Percentiles rank a stretch among this genome's conserved stretches.
Conservation (phyloP, 1,284 basidiomycete genomes). For the Malassezia obtusa region DNA sequence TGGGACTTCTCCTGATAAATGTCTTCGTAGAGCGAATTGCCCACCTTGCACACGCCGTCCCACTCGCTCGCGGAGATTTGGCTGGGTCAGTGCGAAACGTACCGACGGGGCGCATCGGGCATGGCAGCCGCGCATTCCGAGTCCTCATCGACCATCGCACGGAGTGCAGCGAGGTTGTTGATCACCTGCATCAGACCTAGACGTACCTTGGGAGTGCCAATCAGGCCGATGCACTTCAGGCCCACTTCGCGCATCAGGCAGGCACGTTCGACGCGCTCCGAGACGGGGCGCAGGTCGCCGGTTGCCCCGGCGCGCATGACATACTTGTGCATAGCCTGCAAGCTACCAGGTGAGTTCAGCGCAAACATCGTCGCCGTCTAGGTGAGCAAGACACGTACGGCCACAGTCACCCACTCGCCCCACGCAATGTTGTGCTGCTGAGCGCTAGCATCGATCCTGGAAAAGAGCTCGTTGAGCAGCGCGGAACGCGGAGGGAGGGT, state of each 20-base stretch:
- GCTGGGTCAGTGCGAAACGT: constrained; percentile 16
- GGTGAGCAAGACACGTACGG: constrained; percentile 52
- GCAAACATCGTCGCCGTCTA: constrained; percentile 75
- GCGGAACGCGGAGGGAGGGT: constrained; percentile 56
- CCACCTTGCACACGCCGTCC: constrained; percentile 26
- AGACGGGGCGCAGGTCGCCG: constrained; percentile 52
- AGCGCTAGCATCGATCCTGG: constrained; percentile 58
- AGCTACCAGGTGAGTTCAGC: constrained; percentile 66
- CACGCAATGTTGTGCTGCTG: constrained; percentile 56
- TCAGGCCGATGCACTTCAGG: constrained; percentile 83
- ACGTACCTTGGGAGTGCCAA: constrained; percentile 65
- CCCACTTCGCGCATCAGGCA: constrained; percentile 84
- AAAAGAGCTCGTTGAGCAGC: constrained; percentile 54
- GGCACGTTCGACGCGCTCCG: constrained; percentile 56
- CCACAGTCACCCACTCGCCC: constrained; percentile 71
- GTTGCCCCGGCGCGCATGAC: constrained; percentile 50
- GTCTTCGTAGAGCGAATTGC: constrained; percentile 59
- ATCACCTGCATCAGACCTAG: constrained; percentile 19
- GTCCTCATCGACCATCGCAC: constrained; percentile 38
- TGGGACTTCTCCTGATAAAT: constrained; percentile 82
- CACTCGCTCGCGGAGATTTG: constrained; percentile 25
- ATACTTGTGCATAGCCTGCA: constrained; percentile 70
- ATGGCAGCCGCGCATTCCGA: constrained; percentile 27
- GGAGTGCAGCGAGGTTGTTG: constrained; percentile 45
- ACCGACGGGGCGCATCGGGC: constrained; percentile 35